Evolutionary conservation across 257 asterid genomes (phyloP).

Genomic region (Ligustrum vulgare): DNA sequence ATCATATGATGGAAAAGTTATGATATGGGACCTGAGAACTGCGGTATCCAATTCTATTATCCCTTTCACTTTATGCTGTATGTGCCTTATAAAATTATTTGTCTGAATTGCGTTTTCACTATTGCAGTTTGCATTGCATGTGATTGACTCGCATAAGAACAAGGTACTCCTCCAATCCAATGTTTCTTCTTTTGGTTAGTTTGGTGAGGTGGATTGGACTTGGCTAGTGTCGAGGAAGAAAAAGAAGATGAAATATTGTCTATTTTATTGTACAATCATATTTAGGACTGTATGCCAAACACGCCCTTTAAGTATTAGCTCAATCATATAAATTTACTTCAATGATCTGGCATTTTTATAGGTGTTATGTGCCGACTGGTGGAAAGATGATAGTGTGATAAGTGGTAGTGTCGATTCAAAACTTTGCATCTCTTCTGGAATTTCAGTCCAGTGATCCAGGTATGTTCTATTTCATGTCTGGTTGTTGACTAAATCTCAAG

Average conservation of each 20-base stretch:
- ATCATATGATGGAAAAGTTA: constrained; percentile 96
- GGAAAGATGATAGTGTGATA: constrained; percentile 70
- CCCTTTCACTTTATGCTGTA: constrained; percentile 13
- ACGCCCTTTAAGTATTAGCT: neutral
- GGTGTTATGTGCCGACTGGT: constrained; percentile 97
- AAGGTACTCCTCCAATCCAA: constrained; percentile 55
- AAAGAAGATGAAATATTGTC: neutral
- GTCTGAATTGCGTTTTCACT: constrained; percentile 18
- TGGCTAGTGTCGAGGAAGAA: neutral
- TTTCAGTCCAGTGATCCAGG: constrained; percentile 56
- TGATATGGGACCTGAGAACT: constrained; percentile 95
- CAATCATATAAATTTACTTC: constrained; percentile 1
- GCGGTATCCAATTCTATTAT: constrained; percentile 53
- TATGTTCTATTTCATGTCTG: constrained; percentile 17
- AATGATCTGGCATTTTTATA: constrained; percentile 28
- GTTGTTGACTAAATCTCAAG: neutral
- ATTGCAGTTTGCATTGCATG: constrained; percentile 87
- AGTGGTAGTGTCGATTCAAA: constrained; percentile 91
- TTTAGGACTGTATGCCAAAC: neutral
- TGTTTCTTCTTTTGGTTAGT: neutral
- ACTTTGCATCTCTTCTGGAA: constrained; percentile 77
- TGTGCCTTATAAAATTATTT: constrained; percentile 4
- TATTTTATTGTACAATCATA: too few species aligned
- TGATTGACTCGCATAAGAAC: constrained; percentile 74
- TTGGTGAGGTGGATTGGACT: neutral